Percentiles rank a stretch among this genome's conserved stretches.
These are phyloP conservation scores for Didymella arachidicola DNA, from an alignment of 2,329 filamentous ascomycete genomes.

Conservation along the genomic window DNA sequence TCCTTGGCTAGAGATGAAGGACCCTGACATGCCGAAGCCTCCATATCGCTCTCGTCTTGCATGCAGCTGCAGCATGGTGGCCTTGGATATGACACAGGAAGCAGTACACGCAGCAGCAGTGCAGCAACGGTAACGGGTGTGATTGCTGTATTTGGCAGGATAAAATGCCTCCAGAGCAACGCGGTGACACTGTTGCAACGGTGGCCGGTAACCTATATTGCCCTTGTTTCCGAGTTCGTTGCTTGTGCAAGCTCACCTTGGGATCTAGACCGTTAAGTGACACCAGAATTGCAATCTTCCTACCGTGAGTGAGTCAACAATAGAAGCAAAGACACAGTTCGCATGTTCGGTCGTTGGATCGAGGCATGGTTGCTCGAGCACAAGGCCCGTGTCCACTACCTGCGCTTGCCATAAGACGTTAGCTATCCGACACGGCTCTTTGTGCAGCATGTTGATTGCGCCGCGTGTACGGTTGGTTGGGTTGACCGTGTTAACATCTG, in stretches of 20 bases:
- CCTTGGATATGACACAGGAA: neutral
- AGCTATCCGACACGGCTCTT: constrained; percentile 26
- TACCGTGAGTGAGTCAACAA: neutral
- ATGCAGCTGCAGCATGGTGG: constrained; percentile 24
- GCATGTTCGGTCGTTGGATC: constrained; percentile 3
- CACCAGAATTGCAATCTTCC: neutral
- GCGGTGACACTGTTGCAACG: constrained; percentile 15
- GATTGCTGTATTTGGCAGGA: constrained; percentile 1
- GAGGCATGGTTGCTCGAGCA: constrained; percentile 6
- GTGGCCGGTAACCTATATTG: neutral
- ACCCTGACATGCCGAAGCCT: constrained; percentile 23
- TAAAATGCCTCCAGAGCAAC: constrained; percentile 2
- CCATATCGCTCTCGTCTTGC: constrained; percentile 17
- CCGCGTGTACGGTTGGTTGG: constrained; percentile 17
- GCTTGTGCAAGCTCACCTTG: neutral
- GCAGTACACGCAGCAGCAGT: neutral
- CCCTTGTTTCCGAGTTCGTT: neutral
- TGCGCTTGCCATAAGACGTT: constrained; percentile 23
- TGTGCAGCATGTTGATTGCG: neutral
- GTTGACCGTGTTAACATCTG: constrained; percentile 20
- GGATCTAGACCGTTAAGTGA: neutral
- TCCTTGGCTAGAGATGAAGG: constrained; percentile 20
- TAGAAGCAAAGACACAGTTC: constrained; percentile 1
- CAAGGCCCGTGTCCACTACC: neutral
- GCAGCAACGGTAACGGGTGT: constrained; percentile 1